These are phyloP conservation scores for Lentinus tigrinus DNA, from an alignment of 768 basidiomycete species.

Conservation along the genomic window DNA sequence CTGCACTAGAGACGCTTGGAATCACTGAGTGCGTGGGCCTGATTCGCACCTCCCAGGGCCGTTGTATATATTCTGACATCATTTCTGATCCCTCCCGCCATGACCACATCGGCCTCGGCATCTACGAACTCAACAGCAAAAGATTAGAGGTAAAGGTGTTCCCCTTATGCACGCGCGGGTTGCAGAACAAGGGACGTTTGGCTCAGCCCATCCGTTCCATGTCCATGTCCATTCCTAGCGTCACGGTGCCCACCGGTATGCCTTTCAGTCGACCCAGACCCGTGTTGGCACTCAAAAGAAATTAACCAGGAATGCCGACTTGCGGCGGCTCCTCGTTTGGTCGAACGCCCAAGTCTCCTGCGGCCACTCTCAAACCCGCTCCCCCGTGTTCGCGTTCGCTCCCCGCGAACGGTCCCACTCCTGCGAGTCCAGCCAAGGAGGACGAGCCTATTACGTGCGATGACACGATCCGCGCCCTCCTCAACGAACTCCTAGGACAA, in stretches of 20 bases:
- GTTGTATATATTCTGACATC: conserved; percentile 48
- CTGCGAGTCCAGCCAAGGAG: conserved; percentile 41
- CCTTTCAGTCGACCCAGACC: too few relatives aligned
- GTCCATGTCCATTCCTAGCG: too few relatives aligned
- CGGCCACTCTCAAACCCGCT: conserved; percentile 54
- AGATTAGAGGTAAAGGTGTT: too few relatives aligned
- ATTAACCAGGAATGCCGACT: too few relatives aligned
- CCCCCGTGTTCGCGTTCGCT: conserved; percentile 74
- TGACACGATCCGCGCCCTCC: conserved; percentile 83
- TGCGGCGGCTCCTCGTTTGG: too few relatives aligned
- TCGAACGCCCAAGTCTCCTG: conserved; percentile 25
- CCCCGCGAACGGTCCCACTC: conserved; percentile 84
- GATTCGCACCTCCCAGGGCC: conserved; percentile 54
- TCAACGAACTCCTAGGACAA: conserved; percentile 97
- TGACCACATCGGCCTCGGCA: conserved; percentile 47
- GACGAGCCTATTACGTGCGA: conserved; percentile 66
- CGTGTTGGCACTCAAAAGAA: too few relatives aligned
- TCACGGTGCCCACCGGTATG: too few relatives aligned
- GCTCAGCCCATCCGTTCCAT: too few relatives aligned
- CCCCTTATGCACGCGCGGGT: too few relatives aligned
- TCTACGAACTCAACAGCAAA: conserved; percentile 30
- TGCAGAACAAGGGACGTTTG: too few relatives aligned
- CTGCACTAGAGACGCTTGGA: conserved; percentile 84
- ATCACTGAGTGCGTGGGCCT: conserved; percentile 71
- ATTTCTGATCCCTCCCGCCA: conserved; percentile 44